Conservation (phyloP, 2,329 filamentous ascomycete species). For the Cyanodermella asteris region DNA sequence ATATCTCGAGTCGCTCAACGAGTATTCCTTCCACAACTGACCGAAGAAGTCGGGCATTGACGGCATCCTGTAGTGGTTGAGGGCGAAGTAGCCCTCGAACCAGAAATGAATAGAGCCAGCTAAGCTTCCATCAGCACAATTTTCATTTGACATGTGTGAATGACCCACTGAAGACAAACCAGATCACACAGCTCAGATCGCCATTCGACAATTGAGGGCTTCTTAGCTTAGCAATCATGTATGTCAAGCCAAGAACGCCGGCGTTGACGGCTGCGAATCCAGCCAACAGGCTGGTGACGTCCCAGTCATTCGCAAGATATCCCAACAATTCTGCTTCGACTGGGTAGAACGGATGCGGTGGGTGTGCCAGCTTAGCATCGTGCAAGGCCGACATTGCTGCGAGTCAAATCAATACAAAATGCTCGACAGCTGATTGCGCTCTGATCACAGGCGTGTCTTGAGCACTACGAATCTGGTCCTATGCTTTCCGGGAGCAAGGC, state of each 20-base stretch:
- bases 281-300: constrained; percentile 34
- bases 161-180: constrained; percentile 51
- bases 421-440: no score
- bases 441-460: no score
- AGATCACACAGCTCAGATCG: constrained; percentile 42
- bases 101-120: constrained; percentile 43
- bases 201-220: constrained; percentile 29
- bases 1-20: constrained; percentile 70
- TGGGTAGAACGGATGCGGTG: constrained; percentile 51
- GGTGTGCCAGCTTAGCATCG: no score
- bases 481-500: no score
- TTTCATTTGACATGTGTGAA: background rate
- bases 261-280: constrained; percentile 36
- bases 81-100: constrained; percentile 70
- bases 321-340: constrained; percentile 36
- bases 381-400: no score
- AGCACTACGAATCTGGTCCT: no score
- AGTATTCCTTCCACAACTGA: constrained; percentile 86
- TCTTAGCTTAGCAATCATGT: constrained; percentile 28
- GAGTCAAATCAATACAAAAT: no score
- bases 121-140: constrained; percentile 7
- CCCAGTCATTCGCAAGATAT: constrained; percentile 45
- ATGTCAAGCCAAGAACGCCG: constrained; percentile 35
- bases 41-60: constrained; percentile 51
- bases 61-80: constrained; percentile 44